Base-by-base conservation (phyloP, 768 basidiomycete genomes). In the Lactarius psammicola region DNA sequence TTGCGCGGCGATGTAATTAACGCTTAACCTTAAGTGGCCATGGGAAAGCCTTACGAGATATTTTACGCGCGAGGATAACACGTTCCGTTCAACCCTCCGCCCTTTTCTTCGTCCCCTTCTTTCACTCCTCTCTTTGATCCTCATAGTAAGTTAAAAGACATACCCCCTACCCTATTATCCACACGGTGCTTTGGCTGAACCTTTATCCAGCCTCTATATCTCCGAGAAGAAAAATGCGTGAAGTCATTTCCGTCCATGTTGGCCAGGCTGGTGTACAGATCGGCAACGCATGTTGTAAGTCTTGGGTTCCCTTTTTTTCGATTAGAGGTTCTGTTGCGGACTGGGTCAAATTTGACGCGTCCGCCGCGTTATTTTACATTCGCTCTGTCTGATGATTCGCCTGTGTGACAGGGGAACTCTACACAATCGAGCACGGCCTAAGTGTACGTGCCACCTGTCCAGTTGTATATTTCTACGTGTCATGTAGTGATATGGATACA, bases 251-350 rank as follows among this genome's bases (percentile, higher is more conserved):
- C 72, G 84, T 98, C 76, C 94, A 98, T 80, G 95, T 98, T 76
- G 96, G 96, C 75, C 97, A 99, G 83, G 97, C 96, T 75, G 95
- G 94, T 87, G 90, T 92, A 73, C 92, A 94, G 83, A 92, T 94
- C 74, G 95, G 96, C 75, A 98, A 98, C 79, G 96, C 97, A 75
- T 99, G 95, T 81, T 97, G 96, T 94, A 80, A 83, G 92, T 90
- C 64, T 66, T 70, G 23, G 33, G 34, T 70, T 69, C 65, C 72
- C 53, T 57, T 42, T 53, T n/a, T 18, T 18, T 33, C n/a, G 23
- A 34, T 18, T 36, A 49, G 28, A 38, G 33, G 26, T 34, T 38
- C 34, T 31, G 26, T 31, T 63, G 26, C 53, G 23, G 23, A 33
- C 59, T 68, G 69, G 71, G 69, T 72, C 70, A 71, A 65, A 58